Percentiles rank a stretch among this genome's conserved stretches.
phyloP scores from a whole-genome alignment of 441 rosid species.

The Viola pubescens region DNA sequence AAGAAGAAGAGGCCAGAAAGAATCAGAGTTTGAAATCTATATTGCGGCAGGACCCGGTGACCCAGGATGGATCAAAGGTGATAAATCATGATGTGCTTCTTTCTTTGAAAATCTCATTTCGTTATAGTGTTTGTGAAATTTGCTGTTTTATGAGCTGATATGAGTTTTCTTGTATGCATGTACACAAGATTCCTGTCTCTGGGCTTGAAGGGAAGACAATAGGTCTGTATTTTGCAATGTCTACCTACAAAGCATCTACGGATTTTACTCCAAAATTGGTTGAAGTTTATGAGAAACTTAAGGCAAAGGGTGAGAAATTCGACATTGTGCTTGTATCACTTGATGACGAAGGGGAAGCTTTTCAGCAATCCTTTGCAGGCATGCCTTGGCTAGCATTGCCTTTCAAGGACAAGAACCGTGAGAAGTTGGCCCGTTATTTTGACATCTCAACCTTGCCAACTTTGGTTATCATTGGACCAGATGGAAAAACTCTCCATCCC shows the following conservation, averaged over 20 bases:
- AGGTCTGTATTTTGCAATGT: constrained; percentile 45
- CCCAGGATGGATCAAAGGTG: constrained; percentile 50
- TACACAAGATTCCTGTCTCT: constrained; percentile 41
- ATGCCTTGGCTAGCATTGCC: constrained; percentile 69
- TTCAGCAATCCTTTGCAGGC: constrained; percentile 33
- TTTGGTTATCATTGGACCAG: constrained; percentile 57
- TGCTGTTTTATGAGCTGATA: constrained; percentile 8
- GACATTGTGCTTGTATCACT: constrained; percentile 57
- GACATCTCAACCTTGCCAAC: constrained; percentile 53
- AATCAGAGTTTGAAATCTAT: constrained; percentile 49
- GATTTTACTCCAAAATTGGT: constrained; percentile 46
- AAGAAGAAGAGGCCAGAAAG: constrained; percentile 43
- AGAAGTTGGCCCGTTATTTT: constrained; percentile 49
- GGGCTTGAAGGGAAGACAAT: constrained; percentile 63
- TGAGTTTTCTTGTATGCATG: constrained; percentile 13
- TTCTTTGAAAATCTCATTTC: background rate
- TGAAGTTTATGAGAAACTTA: constrained; percentile 48
- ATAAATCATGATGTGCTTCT: background rate
- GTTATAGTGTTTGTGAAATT: background rate
- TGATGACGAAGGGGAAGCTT: constrained; percentile 55
- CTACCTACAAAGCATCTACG: constrained; percentile 23
- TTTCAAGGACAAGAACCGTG: constrained; percentile 42
- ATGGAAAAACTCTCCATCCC: constrained; percentile 56
- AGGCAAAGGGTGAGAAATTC: constrained; percentile 49
- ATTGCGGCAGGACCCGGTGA: constrained; percentile 55